phyloP scores from a whole-genome alignment of 345 rosid genomes.

The Rhodamnia argentea region DNA sequence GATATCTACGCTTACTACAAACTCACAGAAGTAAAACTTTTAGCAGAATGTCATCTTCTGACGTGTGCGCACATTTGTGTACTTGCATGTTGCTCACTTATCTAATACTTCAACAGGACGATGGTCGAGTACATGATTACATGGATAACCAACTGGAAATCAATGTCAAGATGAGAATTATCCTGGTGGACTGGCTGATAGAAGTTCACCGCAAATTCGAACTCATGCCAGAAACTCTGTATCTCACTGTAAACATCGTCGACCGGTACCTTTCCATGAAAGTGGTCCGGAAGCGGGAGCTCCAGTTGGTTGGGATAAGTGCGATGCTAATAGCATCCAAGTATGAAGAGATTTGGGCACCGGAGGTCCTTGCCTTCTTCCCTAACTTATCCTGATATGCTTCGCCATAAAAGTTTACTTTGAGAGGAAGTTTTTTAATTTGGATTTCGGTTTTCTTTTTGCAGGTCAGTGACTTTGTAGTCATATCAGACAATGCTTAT shows the following conservation, averaged over 20 bases:
- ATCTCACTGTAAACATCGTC: constrained; percentile 61
- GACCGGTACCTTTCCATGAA: constrained; percentile 67
- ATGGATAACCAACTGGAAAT: constrained; percentile 65
- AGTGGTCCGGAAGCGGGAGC: constrained; percentile 56
- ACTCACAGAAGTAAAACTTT: constrained; percentile 35
- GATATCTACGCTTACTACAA: constrained; percentile 82
- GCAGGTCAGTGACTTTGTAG: constrained; percentile 78
- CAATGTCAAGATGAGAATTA: constrained; percentile 77
- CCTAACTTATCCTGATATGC: neutral
- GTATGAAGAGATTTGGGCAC: constrained; percentile 83
- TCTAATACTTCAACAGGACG: constrained; percentile 19
- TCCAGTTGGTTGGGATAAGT: constrained; percentile 74
- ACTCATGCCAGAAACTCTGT: constrained; percentile 80
- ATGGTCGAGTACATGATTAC: constrained; percentile 45
- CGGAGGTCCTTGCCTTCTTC: neutral
- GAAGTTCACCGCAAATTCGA: constrained; percentile 84
- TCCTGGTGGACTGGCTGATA: constrained; percentile 77
- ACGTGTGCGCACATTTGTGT: neutral
- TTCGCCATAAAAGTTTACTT: neutral
- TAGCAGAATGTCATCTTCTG: neutral
- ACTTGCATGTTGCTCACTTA: neutral
- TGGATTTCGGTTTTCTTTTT: neutral
- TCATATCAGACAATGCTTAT: constrained; percentile 60
- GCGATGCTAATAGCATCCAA: constrained; percentile 88
- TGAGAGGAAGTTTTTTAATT: neutral